Evolutionary conservation across 371 early-diverging fungal species (phyloP), one percentile per base, ranked within the genome.

Genomic region (Lichtheimia corymbifera): DNA sequence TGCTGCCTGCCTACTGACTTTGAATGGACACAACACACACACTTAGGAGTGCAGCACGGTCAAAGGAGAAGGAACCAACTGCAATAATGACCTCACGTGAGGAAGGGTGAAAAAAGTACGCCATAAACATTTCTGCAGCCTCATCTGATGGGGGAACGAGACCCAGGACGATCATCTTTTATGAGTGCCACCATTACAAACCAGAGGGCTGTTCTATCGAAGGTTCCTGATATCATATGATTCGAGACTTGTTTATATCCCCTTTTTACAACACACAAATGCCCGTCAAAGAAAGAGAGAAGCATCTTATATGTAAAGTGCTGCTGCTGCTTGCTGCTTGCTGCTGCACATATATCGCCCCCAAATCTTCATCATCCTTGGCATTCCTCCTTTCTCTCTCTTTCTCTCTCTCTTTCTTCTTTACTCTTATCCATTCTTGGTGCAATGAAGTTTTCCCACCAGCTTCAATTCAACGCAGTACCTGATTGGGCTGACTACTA

Each of bases 401-500:
- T 51, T 27, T 50, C 42, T 0, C 60, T 61, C 53, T 25, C 41
- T 18, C 24, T 15, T 9, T 45, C 27, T 47, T 27, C 30, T n/a
- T 25, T 22, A 2, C 35, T 45, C 47, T 42, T 14, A 20, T 4
- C 28, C 45, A 15, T 49, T 54, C 27, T 20, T 43, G 20, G 14
- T 55, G 18, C n/a, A n/a, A 24, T 65, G 66, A 65, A 65, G 57
- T 65, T 65, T 67, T 92, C 93, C 11, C 92, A 92, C 76, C 88
- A 88, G 43, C 83, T 96, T 49, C 90, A 91, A 71, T 88, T 96
- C 70, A 94, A 96, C 68, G 84, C 92, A 30, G 91, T 90, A 27
- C 94, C 94, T 50, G 95, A 94, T 67, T 96, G 96, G 96, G 84
- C 86, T 52, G 92, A 92, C 61, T 80, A 87, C 71, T 91, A 91